Conservation (phyloP, 169 alveolate species). For the Cryptosporidium parvum region DNA sequence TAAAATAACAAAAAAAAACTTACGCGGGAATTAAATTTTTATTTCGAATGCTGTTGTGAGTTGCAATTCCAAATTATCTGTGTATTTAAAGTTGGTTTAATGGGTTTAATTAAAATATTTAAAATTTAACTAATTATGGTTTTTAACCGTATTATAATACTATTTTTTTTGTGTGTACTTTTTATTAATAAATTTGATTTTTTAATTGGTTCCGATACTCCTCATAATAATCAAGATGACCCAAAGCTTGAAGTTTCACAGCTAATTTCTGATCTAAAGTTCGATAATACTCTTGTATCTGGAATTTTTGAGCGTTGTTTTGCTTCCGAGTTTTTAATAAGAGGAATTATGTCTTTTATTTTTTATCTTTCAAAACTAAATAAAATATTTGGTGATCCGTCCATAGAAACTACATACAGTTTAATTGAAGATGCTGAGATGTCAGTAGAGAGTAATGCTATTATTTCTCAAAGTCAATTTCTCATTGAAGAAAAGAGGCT, state of each 20-base stretch:
- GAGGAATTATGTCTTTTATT: not conserved
- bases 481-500: not conserved
- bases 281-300: not conserved
- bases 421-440: not conserved
- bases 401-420: not conserved
- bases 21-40: too few relatives aligned
- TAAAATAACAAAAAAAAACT: too few relatives aligned
- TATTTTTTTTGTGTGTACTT: not conserved
- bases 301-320: not conserved
- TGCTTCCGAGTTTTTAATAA: not conserved
- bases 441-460: not conserved
- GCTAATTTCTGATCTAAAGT: not conserved
- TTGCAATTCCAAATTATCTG: too few relatives aligned
- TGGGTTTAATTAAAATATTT: too few relatives aligned
- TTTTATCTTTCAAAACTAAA: slow-evolving; percentile 1
- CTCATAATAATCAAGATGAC: not conserved
- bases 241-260: not conserved
- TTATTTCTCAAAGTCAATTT: not conserved
- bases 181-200: not conserved
- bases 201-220: not conserved
- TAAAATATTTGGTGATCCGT: not conserved
- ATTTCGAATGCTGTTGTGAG: too few relatives aligned
- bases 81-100: too few relatives aligned
- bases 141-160: not conserved
- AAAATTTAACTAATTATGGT: not conserved